Percentiles rank a stretch among this genome's conserved stretches.
Evolutionary conservation across 2,329 filamentous ascomycete species (phyloP).

Genomic region (Aspergillus chevalieri): DNA sequence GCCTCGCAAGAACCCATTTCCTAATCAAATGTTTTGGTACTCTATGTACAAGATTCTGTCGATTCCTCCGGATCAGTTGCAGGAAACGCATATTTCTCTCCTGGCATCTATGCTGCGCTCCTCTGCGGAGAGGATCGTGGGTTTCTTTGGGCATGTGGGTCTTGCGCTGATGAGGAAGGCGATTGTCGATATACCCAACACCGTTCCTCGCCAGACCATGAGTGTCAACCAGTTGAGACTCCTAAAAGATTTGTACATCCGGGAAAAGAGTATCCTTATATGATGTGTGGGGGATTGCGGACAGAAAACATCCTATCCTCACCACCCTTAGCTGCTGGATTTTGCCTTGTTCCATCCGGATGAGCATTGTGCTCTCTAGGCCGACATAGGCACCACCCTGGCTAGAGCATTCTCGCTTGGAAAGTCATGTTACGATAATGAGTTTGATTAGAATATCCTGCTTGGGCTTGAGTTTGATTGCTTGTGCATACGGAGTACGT

Average conservation of each 20-base stretch:
- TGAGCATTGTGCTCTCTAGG: too few species aligned
- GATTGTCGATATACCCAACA: slow-evolving; percentile 64
- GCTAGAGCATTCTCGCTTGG: too few species aligned
- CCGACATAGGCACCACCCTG: too few species aligned
- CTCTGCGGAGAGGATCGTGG: slow-evolving; percentile 68
- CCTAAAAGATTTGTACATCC: slow-evolving; percentile 30
- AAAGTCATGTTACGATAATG: too few species aligned
- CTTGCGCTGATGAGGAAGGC: slow-evolving; percentile 65
- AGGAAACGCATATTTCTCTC: slow-evolving; percentile 67
- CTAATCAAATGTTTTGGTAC: slow-evolving; percentile 75
- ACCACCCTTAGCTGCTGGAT: not conserved
- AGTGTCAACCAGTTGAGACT: slow-evolving; percentile 34
- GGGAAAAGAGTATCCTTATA: slow-evolving; percentile 34
- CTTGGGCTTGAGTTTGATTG: too few species aligned
- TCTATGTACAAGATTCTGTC: slow-evolving; percentile 70
- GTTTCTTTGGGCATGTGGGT: slow-evolving; percentile 72
- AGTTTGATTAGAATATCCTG: too few species aligned
- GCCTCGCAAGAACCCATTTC: slow-evolving; percentile 65
- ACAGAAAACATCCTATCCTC: too few species aligned
- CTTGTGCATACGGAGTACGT: too few species aligned
- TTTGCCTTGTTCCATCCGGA: not conserved
- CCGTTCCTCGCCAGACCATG: slow-evolving; percentile 29
- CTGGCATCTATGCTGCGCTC: slow-evolving; percentile 66
- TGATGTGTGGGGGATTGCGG: slow-evolving; percentile 10
- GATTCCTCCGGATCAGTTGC: slow-evolving; percentile 60